Conservation (phyloP, 108 stramenopile genomes). For the Cyclotella distinguenda region DNA sequence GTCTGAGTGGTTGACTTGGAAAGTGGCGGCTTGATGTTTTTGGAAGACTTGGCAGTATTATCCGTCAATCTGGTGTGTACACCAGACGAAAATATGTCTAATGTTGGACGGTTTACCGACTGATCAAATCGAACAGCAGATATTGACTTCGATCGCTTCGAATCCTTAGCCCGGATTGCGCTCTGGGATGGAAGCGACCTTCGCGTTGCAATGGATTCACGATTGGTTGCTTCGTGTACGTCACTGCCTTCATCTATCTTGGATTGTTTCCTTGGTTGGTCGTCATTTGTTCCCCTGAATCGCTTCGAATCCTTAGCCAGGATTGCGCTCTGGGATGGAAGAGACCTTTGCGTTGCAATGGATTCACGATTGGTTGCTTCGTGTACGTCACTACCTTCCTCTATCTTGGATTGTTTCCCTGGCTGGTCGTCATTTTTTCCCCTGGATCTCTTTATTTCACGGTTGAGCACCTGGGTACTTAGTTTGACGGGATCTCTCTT, state of each 20-base stretch:
- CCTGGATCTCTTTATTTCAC: neutral
- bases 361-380: slow-evolving; percentile 12
- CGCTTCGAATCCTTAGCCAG: slow-evolving; percentile 32
- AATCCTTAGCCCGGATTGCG: slow-evolving; percentile 33
- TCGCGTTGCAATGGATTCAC: slow-evolving; percentile 10
- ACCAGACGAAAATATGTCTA: slow-evolving; percentile 36
- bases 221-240: neutral
- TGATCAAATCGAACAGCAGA: slow-evolving; percentile 38
- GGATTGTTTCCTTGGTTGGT: no score
- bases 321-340: slow-evolving; percentile 31
- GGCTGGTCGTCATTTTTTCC: neutral
- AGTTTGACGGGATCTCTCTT: slow-evolving; percentile 6
- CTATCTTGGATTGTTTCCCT: slow-evolving; percentile 9
- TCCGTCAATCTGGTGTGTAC: slow-evolving; percentile 19
- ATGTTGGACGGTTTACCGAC: slow-evolving; percentile 27
- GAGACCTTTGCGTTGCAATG: slow-evolving; percentile 17
- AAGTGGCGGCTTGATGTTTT: neutral
- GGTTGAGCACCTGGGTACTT: slow-evolving; percentile 3
- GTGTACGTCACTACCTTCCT: neutral
- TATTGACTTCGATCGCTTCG: slow-evolving; percentile 18
- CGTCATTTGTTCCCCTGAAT: slow-evolving; percentile 13
- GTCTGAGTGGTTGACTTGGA: slow-evolving; percentile 31
- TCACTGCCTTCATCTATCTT: neutral
- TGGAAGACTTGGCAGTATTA: slow-evolving; percentile 15
- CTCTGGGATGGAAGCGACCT: slow-evolving; percentile 30